Evolutionary conservation across 305 asterid genomes (phyloP).

Genomic region (Nicotiana rustica): DNA sequence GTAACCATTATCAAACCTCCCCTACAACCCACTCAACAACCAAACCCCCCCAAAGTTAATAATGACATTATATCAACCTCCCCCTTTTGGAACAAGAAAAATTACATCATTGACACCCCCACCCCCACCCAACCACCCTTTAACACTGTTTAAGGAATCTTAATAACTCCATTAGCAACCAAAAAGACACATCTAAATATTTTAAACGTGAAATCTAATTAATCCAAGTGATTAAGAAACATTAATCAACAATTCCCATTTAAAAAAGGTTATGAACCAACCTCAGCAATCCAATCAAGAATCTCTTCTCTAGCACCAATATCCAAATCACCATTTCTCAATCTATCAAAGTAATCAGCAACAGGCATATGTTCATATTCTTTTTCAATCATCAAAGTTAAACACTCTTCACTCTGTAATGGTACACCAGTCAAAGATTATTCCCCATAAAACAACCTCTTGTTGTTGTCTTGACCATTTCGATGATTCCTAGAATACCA

Average conservation of each 20-base stretch:
- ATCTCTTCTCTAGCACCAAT: constrained; percentile 44
- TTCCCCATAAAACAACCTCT: constrained; percentile 32
- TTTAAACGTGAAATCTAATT: not conserved
- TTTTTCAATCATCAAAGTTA: constrained; percentile 43
- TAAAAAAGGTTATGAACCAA: constrained; percentile 27
- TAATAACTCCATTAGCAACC: not conserved
- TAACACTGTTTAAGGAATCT: not conserved
- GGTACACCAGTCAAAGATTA: constrained; percentile 44
- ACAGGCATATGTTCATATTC: constrained; percentile 52
- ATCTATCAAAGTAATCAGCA: constrained; percentile 49
- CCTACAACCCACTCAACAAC: not conserved
- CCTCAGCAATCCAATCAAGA: constrained; percentile 54
- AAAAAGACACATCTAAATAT: not conserved
- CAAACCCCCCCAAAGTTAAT: not conserved
- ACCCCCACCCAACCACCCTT: too few species aligned
- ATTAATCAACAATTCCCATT: not conserved
- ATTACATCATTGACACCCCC: not conserved
- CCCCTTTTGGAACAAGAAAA: constrained; percentile 35
- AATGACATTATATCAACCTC: constrained; percentile 26
- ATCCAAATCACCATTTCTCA: constrained; percentile 51
- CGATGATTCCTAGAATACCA: constrained; percentile 39
- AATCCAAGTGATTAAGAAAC: not conserved
- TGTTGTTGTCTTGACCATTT: constrained; percentile 29
- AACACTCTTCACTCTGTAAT: constrained; percentile 47
- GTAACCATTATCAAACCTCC: constrained; percentile 28